Base-by-base conservation (phyloP, 2,329 filamentous ascomycete genomes). In the Colletotrichum magnum region DNA sequence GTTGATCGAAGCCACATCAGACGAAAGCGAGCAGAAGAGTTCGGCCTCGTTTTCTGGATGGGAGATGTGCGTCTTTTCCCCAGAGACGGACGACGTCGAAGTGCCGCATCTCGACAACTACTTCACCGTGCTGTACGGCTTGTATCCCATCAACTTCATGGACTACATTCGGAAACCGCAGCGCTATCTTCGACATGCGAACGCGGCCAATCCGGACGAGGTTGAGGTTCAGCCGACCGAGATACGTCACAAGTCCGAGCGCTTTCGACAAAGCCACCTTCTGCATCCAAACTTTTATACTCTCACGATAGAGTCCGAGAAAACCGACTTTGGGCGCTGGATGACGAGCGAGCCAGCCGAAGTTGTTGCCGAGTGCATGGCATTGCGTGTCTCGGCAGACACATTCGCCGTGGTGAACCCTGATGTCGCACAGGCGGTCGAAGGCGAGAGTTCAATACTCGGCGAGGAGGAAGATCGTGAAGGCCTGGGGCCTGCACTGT, bases 101-200 rank as follows among this genome's bases (percentile, higher is more conserved):
- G 88, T 94, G 2, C 89, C 90, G 5, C 90, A 93, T 69, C 84
- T 95, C 1, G 81, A 90, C 61, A 89, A 91, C 73, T 95, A 94
- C 78, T 96, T 94, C 74, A 95, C 93, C 3, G 91, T 94, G 28
- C 84, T 96, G 0, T 96, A 96, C 73, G 94, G 93, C 0, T 82
- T 96, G 5, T 96, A 95, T 72, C 93, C 93, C 2, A 88, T 95
- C 75, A 95, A 95, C 77, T 94, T 96, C 74, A 92, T 94, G 88
- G 92, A 92, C 78, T 96, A 95, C 76, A 92, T 96, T 71, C 88
- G 93, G 65, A 95, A 95, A 75, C 93, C 93, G 3, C 90, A 94
- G 73, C 89, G 92, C 72, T 95, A 93, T 75, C 83, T 96, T 10
- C 90, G 93, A 54, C 91, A 92, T 74, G 89, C 92, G 48, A 89